Base-by-base conservation (phyloP, 2,329 filamentous ascomycete species). In the Cladosporium velox region DNA sequence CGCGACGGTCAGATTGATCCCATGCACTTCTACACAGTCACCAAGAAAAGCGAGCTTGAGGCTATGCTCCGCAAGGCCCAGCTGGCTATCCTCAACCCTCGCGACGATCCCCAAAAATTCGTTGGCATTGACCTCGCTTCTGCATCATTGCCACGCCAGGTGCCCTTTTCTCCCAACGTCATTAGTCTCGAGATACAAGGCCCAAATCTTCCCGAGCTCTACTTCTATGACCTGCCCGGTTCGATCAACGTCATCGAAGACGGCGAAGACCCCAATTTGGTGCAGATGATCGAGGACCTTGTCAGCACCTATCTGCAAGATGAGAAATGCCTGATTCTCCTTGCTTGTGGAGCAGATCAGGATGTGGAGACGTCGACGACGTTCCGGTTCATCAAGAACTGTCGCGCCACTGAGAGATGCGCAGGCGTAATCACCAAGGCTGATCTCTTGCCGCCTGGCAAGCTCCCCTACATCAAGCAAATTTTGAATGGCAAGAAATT, bases 191-290 rank as follows among this genome's bases (percentile, higher is more conserved):
- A 92, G 62, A 92, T 97, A 30, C 87, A 87, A 0, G 90, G 89
- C 0, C 90, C 90, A 0, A 83, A 82, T 0, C 83, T 94, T 0
- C 89, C 91, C 0, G 88, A 91, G 6, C 76, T 97, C 0, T 92
- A 90, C 0, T 96, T 97, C 71, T 94, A 91, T 67, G 93, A 97
- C 67, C 83, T 97, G 0, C 93, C 93, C 0, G 93, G 93, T 0
- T 87, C 96, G 0, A 94, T 96, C 68, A 87, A 88, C 24, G 89
- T 89, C 8, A 85, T 89, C 0, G 86, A 87, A 1, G 82, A 87
- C 8, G 68, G 64, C 1, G 81, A 86, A 2, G 88, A 93, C 18
- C 82, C 85, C 11, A 91, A 91, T 65, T 80, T 94, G 0, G 89
- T 93, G 14, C 81, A 84, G 0, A 87, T 95, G 0, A 90, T 96